These are phyloP conservation scores for Aspergillus piperis DNA, from an alignment of 2,329 filamentous ascomycete species.

Conservation along the genomic window DNA sequence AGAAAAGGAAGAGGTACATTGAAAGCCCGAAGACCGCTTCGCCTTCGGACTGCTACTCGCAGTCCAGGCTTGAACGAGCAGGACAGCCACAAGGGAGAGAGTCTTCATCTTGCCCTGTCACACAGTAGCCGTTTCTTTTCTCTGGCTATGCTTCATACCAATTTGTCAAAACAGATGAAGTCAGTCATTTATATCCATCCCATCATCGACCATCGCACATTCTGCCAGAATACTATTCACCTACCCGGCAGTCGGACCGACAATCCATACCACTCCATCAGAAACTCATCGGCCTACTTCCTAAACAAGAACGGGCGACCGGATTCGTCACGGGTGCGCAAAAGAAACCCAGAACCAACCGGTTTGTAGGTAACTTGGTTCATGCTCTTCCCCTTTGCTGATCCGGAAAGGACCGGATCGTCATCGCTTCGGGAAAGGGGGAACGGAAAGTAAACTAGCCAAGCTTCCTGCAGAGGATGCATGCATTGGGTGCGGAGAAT, in stretches of 20 bases:
- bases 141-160: too few species aligned
- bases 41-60: conserved; percentile 1
- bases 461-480: neutral
- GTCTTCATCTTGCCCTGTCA: conserved; percentile 8
- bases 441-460: neutral
- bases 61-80: conserved; percentile 10
- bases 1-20: conserved; percentile 3
- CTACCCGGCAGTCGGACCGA: too few species aligned
- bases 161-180: neutral
- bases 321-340: conserved; percentile 14
- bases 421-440: neutral
- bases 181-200: neutral
- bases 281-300: conserved; percentile 3
- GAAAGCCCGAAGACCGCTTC: conserved; percentile 16
- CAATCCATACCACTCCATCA: too few species aligned
- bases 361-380: neutral
- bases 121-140: too few species aligned
- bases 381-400: neutral
- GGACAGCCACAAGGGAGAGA: conserved; percentile 6
- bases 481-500: conserved; percentile 6
- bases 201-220: neutral
- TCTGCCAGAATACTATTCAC: neutral
- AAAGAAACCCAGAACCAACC: too few species aligned
- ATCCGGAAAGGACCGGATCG: neutral
- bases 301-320: conserved; percentile 6